These are phyloP conservation scores for Goffeauzyma gilvescens DNA, from an alignment of 768 basidiomycete genomes.

Conservation along the genomic window DNA sequence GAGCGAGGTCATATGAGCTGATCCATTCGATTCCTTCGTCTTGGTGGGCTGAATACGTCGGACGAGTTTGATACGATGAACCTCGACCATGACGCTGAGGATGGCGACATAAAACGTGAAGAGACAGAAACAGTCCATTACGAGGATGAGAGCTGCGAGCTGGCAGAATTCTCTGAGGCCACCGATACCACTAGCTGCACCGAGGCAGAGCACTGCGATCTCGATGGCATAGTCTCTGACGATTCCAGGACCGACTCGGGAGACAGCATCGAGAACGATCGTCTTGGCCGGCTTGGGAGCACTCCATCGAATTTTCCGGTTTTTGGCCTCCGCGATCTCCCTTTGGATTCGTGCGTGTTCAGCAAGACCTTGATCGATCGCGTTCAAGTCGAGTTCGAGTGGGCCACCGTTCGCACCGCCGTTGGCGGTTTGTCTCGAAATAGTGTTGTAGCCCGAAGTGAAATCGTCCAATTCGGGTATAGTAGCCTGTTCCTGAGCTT, in stretches of 20 bases:
- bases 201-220: conserved; percentile 68
- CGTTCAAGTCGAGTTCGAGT: conserved; percentile 22
- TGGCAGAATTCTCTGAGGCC: conserved; percentile 77
- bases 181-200: conserved; percentile 67
- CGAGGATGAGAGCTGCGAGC: conserved; percentile 60
- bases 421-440: background rate
- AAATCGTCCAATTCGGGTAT: conserved; percentile 6
- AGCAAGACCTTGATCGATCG: conserved; percentile 26
- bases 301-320: conserved; percentile 28
- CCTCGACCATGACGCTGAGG: conserved; percentile 90
- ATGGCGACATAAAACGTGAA: conserved; percentile 79
- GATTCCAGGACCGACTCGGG: conserved; percentile 58
- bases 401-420: conserved; percentile 9
- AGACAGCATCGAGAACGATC: conserved; percentile 66
- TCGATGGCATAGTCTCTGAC: conserved; percentile 86
- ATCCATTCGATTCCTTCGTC: too few relatives aligned
- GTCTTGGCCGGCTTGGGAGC: conserved; percentile 48
- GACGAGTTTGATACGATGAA: conserved; percentile 38
- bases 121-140: conserved; percentile 68
- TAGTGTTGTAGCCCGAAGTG: conserved; percentile 3
- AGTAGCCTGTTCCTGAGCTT: conserved; percentile 16
- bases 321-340: conserved; percentile 25
- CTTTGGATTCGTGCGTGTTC: conserved; percentile 29
- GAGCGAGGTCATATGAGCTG: too few relatives aligned
- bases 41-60: conserved; percentile 28